A percentile compares a stretch with the other conserved stretches of the same genome.
Conservation (phyloP, 495 filamentous ascomycete species). For the Polyplosphaeria fusca region DNA sequence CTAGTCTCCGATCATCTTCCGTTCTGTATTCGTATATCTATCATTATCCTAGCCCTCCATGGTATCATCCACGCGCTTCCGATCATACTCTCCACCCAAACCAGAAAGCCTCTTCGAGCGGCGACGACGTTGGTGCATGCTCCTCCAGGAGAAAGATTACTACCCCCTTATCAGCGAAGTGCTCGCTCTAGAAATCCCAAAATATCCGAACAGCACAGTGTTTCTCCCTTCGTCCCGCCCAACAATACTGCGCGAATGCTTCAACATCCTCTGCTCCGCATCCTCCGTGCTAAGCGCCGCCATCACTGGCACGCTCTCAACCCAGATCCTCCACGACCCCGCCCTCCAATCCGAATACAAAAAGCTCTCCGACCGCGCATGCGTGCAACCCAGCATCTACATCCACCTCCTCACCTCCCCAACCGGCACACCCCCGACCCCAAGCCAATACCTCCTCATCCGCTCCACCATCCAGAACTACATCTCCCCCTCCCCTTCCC, state of each 20-base stretch:
- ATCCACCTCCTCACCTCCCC: constrained; percentile 18
- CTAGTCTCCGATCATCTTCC: too few species aligned
- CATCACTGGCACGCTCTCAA: constrained; percentile 10
- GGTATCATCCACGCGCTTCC: too few species aligned
- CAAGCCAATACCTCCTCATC: constrained; percentile 14
- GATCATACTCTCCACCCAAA: too few species aligned
- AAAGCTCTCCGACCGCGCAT: constrained; percentile 3
- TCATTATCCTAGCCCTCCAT: too few species aligned
- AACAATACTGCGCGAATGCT: constrained; percentile 12
- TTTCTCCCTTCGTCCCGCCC: not conserved
- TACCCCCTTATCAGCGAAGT: constrained; percentile 8
- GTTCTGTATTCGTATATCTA: too few species aligned
- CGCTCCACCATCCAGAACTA: constrained; percentile 4
- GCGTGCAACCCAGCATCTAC: constrained; percentile 21
- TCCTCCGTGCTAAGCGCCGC: constrained; percentile 10
- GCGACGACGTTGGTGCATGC: not conserved
- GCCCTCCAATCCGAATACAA: constrained; percentile 9
- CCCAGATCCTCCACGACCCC: not conserved
- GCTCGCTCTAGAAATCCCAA: constrained; percentile 11
- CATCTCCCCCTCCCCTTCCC: not conserved
- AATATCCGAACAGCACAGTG: constrained; percentile 13
- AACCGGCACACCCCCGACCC: constrained; percentile 7
- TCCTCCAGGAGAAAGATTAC: constrained; percentile 5
- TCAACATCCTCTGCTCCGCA: constrained; percentile 20
- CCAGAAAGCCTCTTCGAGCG: not conserved